Conservation (phyloP, 2,329 filamentous ascomycete genomes). For the Geosmithia flava region DNA sequence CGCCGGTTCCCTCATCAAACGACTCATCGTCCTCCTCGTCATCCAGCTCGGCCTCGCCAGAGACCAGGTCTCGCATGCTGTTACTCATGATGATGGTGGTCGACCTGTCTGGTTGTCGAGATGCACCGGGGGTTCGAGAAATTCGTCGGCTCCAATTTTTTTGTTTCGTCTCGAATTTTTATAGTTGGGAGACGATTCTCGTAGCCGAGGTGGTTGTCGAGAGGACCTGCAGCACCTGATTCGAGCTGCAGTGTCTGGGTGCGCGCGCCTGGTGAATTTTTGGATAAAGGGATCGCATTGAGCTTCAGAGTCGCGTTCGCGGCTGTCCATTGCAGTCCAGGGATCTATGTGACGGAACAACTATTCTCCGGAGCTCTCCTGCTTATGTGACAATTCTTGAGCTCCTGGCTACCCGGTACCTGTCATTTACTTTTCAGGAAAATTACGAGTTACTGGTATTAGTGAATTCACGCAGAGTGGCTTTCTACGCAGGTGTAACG, state of each 20-base stretch:
- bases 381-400: neutral
- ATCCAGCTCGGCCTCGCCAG: conserved; percentile 76
- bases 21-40: conserved; percentile 78
- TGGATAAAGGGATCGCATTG: conserved; percentile 1
- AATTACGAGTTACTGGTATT: too few species aligned
- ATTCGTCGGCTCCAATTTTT: neutral
- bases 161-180: neutral
- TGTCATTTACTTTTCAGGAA: too few species aligned
- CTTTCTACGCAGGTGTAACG: too few species aligned
- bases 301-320: neutral
- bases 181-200: neutral
- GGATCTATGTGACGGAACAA: neutral
- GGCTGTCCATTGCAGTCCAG: neutral
- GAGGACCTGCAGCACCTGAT: neutral
- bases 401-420: too few species aligned
- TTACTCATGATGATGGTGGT: conserved; percentile 46
- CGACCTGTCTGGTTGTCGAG: neutral
- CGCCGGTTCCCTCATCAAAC: conserved; percentile 63
- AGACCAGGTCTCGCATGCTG: conserved; percentile 64
- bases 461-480: too few species aligned
- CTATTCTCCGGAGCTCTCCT: neutral
- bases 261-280: conserved; percentile 2
- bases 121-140: neutral
- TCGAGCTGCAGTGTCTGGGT: neutral
- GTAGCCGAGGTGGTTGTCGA: neutral